Evolutionary conservation across 805 yeast species (phyloP).

Genomic region (Nakazawaea siamensis): DNA sequence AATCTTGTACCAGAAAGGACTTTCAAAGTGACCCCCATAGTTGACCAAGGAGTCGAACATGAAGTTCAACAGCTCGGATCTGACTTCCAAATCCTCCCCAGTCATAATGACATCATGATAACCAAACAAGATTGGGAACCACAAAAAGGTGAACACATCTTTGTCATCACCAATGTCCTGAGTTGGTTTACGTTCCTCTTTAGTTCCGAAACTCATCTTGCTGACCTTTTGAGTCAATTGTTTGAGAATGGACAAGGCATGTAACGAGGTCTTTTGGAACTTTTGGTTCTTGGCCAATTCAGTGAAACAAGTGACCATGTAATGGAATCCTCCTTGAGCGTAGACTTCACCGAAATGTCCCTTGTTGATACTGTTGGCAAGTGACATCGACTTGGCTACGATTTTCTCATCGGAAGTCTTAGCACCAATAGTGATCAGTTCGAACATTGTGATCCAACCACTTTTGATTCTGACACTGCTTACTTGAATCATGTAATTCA

Average conservation of each 20-base stretch:
- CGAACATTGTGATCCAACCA: conserved; percentile 91
- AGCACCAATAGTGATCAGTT: conserved; percentile 70
- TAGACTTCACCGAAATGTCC: conserved; percentile 57
- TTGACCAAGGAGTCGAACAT: conserved; percentile 76
- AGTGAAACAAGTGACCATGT: conserved; percentile 67
- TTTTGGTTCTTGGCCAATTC: conserved; percentile 77
- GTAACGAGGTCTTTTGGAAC: conserved; percentile 74
- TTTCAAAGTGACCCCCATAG: conserved; percentile 70
- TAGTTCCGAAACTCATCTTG: conserved; percentile 25
- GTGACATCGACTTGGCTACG: conserved; percentile 55
- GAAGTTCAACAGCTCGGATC: conserved; percentile 78
- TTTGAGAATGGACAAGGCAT: conserved; percentile 68
- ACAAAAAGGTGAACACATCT: conserved; percentile 44
- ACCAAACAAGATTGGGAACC: conserved; percentile 84
- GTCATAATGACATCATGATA: conserved; percentile 87
- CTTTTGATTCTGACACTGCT: conserved; percentile 72
- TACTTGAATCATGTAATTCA: conserved; percentile 74
- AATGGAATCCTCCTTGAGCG: conserved; percentile 59
- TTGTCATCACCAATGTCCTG: conserved; percentile 16
- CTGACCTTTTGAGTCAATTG: conserved; percentile 55
- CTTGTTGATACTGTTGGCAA: conserved; percentile 53
- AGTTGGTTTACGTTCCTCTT: conserved; percentile 12
- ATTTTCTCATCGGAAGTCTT: conserved; percentile 45
- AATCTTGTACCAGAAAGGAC: conserved; percentile 73
- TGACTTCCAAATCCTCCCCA: conserved; percentile 89